These are phyloP conservation scores for Ambrosiella xylebori DNA, from an alignment of 2,329 filamentous ascomycete species.

Conservation along the genomic window DNA sequence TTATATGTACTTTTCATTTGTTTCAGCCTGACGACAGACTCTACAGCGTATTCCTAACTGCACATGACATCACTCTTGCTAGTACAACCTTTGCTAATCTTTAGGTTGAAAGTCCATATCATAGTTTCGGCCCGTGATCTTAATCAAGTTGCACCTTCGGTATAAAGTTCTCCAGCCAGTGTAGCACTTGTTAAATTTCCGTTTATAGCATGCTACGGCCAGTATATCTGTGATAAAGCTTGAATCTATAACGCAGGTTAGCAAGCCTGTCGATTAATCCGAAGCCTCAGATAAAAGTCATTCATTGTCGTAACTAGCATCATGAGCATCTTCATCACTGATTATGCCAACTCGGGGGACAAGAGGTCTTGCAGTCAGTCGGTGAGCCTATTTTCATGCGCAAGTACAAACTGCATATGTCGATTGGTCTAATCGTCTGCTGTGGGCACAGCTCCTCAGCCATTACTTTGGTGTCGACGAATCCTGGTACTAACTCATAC, in stretches of 20 bases:
- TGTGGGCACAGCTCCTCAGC: constrained; percentile 16
- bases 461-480: constrained; percentile 46
- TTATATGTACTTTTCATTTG: too few species aligned
- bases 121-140: too few species aligned
- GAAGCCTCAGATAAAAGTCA: neutral
- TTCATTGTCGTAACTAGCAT: constrained; percentile 44
- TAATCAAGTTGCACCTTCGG: too few species aligned
- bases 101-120: too few species aligned
- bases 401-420: neutral
- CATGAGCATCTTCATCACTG: constrained; percentile 26
- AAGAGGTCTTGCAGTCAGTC: too few species aligned
- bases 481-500: constrained; percentile 27
- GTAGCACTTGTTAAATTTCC: constrained; percentile 1
- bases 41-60: neutral
- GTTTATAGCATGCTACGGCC: constrained; percentile 19
- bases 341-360: constrained; percentile 24
- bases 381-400: neutral
- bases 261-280: neutral
- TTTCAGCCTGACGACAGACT: neutral
- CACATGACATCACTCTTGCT: neutral
- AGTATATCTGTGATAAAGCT: constrained; percentile 28
- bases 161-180: neutral
- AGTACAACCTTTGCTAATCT: too few species aligned
- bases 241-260: constrained; percentile 10
- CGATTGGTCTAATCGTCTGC: neutral